Conservation (phyloP, 495 filamentous ascomycete genomes). For the Lichenothelia convexa region DNA sequence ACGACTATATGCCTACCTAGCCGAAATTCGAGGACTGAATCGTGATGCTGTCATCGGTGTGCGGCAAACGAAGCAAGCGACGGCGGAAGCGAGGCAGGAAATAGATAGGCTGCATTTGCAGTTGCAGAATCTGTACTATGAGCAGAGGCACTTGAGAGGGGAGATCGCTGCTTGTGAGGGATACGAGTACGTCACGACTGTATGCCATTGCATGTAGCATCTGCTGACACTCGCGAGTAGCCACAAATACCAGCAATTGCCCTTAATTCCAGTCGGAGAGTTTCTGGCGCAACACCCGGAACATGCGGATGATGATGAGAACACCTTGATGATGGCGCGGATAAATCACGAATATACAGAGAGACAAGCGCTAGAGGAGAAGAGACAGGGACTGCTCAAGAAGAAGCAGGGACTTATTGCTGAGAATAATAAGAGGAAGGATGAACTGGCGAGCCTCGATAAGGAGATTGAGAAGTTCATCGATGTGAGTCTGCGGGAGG, state of each 20-base stretch:
- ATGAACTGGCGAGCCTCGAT: slow-evolving; percentile 76
- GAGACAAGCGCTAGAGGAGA: slow-evolving; percentile 71
- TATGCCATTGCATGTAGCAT: not conserved
- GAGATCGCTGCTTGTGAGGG: slow-evolving; percentile 84
- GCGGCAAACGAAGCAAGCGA: slow-evolving; percentile 70
- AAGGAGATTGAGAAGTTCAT: slow-evolving; percentile 83
- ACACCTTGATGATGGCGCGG: slow-evolving; percentile 73
- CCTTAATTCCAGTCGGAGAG: slow-evolving; percentile 64
- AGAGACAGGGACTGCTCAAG: slow-evolving; percentile 68
- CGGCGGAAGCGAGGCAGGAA: slow-evolving; percentile 73
- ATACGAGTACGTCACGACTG: slow-evolving; percentile 53
- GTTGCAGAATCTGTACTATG: slow-evolving; percentile 91
- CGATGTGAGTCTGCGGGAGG: slow-evolving; percentile 27
- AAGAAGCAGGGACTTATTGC: slow-evolving; percentile 81
- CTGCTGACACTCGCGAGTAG: slow-evolving; percentile 26
- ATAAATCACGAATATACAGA: slow-evolving; percentile 81
- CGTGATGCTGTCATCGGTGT: slow-evolving; percentile 62
- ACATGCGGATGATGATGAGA: slow-evolving; percentile 45
- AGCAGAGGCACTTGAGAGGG: slow-evolving; percentile 73
- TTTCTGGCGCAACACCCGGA: slow-evolving; percentile 69
- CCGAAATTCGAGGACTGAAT: slow-evolving; percentile 66
- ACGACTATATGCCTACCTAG: slow-evolving; percentile 56
- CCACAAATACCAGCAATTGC: slow-evolving; percentile 72
- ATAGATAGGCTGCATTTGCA: slow-evolving; percentile 83
- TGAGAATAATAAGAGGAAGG: slow-evolving; percentile 88